Conservation (phyloP, 768 basidiomycete species). For the Crucibulum laeve region DNA sequence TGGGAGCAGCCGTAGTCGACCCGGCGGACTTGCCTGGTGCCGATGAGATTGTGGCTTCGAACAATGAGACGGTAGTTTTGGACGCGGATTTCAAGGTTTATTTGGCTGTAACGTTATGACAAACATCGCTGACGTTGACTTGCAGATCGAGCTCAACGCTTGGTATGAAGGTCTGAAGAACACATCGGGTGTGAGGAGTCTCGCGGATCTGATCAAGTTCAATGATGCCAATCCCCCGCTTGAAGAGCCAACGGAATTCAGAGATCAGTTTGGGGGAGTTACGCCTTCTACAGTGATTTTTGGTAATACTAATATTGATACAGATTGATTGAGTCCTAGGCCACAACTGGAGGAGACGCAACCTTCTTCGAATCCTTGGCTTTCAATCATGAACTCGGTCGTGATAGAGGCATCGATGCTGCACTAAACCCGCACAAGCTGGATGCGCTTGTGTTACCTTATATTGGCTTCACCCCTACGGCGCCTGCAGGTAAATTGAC, state of each 20-base stretch:
- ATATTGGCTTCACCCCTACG: conserved; percentile 34
- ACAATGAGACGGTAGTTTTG: conserved; percentile 53
- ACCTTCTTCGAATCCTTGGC: conserved; percentile 40
- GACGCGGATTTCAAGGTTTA: conserved; percentile 54
- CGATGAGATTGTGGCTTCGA: conserved; percentile 40
- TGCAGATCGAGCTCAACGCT: conserved; percentile 48
- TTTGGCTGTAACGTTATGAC: conserved; percentile 1
- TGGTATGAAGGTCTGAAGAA: conserved; percentile 46
- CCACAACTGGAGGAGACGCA: conserved; percentile 37
- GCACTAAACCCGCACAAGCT: conserved; percentile 39
- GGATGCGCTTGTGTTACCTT: conserved; percentile 50
- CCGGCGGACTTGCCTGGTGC: conserved; percentile 58
- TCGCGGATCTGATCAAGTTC: conserved; percentile 57
- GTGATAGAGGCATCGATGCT: conserved; percentile 50
- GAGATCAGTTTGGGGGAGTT: conserved; percentile 31
- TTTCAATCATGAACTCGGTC: conserved; percentile 41
- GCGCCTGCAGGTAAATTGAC: conserved; percentile 31
- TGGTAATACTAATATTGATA: background rate
- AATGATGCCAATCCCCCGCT: conserved; percentile 46
- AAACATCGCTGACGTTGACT: too few species aligned
- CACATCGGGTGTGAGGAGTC: conserved; percentile 50
- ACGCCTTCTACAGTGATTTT: background rate
- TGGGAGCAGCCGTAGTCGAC: conserved; percentile 54
- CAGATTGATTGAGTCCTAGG: conserved; percentile 34
- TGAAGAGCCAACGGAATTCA: conserved; percentile 38